These are phyloP conservation scores for Acer saccharum DNA, from an alignment of 345 rosid genomes.

Conservation along the genomic window DNA sequence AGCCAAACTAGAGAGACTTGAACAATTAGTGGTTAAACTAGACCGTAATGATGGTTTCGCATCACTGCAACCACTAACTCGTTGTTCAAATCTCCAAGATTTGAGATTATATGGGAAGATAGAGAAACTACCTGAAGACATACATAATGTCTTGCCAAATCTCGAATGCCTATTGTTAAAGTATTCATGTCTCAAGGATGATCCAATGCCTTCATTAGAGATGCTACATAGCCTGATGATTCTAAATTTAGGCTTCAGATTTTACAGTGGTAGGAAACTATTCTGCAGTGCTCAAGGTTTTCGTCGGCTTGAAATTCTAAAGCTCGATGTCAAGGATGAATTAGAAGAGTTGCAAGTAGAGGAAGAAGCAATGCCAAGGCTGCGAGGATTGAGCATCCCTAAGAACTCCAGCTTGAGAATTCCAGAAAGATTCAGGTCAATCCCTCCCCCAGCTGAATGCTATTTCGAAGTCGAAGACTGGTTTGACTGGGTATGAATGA, in stretches of 20 bases:
- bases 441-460: too few species aligned
- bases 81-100: not conserved
- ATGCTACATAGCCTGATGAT: not conserved
- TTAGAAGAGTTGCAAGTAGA: not conserved
- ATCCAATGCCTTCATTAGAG: not conserved
- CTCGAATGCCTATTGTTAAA: not conserved
- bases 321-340: not conserved
- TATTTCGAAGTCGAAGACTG: too few species aligned
- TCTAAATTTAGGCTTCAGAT: not conserved
- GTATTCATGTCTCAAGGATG: not conserved
- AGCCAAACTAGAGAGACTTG: not conserved
- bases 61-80: not conserved
- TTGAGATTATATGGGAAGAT: not conserved
- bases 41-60: not conserved
- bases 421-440: not conserved
- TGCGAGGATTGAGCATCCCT: not conserved
- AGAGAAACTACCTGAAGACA: not conserved
- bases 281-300: not conserved
- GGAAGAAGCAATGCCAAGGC: not conserved
- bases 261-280: not conserved
- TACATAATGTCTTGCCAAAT: not conserved
- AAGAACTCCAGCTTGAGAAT: not conserved
- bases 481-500: too few species aligned
- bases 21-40: not conserved
- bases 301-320: not conserved